A percentile compares a stretch with the other conserved stretches of the same genome.
phyloP scores from a whole-genome alignment of 2,329 filamentous ascomycete species.

The Colletotrichum horii region DNA sequence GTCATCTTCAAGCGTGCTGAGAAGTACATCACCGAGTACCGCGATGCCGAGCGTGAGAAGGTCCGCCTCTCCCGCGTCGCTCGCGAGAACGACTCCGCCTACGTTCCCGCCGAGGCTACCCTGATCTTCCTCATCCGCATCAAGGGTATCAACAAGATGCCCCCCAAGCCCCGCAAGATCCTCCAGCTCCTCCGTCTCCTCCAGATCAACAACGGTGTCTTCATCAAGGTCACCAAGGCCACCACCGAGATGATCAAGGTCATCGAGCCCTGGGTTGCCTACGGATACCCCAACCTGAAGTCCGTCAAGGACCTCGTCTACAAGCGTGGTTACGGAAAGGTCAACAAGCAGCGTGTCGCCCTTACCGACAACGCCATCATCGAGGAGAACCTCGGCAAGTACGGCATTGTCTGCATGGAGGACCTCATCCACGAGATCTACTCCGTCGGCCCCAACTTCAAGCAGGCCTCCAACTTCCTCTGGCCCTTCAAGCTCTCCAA shows the following conservation, averaged over 20 bases:
- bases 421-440: conserved; percentile 99
- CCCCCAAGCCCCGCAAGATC: conserved; percentile 99
- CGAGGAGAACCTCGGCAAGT: conserved; percentile 95
- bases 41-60: conserved; percentile 97
- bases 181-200: conserved; percentile 98
- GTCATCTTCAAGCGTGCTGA: conserved; percentile 99
- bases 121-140: conserved; percentile 98
- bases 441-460: conserved; percentile 99
- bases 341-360: conserved; percentile 96
- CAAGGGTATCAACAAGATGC: conserved; percentile 99
- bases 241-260: conserved; percentile 97
- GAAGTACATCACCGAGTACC: conserved; percentile 99
- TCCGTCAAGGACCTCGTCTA: conserved; percentile 98
- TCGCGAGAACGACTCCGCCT: conserved; percentile 92
- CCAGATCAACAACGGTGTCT: conserved; percentile 99
- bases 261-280: conserved; percentile 98
- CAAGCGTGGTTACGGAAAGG: conserved; percentile 99
- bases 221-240: conserved; percentile 97
- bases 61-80: conserved; percentile 87
- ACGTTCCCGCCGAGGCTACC: conserved; percentile 93
- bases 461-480: conserved; percentile 98
- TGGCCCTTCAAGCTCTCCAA: conserved; percentile 99
- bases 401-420: conserved; percentile 99
- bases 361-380: conserved; percentile 98
- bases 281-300: conserved; percentile 99